Conservation (phyloP, 176 grass and related monocot genomes). For the Chrysopogon serrulatus region DNA sequence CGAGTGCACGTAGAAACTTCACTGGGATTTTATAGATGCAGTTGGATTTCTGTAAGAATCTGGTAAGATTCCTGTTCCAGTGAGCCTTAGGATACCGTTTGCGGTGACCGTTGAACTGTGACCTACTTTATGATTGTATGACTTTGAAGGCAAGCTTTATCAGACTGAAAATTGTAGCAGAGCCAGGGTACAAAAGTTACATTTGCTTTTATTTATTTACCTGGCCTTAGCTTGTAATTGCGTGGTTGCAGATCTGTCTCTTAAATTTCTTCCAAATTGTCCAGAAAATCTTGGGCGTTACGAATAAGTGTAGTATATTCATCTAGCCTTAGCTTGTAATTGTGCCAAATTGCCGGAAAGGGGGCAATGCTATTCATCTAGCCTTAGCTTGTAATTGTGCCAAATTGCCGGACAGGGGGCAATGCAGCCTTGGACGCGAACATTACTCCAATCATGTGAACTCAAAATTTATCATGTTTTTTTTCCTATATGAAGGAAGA, state of each 20-base stretch:
- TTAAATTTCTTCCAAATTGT: not conserved
- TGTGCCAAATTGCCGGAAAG: too few relatives aligned
- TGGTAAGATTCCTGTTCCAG: not conserved
- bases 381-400: too few relatives aligned
- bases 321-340: too few relatives aligned
- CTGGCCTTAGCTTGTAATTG: not conserved
- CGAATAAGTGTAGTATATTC: not conserved
- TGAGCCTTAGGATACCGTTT: not conserved
- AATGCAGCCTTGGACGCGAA: too few relatives aligned
- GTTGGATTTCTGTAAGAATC: too few relatives aligned
- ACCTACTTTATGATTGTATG: not conserved
- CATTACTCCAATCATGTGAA: too few relatives aligned
- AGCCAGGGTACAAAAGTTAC: not conserved
- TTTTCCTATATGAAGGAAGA: not conserved
- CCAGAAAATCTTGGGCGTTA: not conserved
- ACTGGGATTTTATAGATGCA: not conserved
- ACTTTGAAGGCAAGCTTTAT: not conserved
- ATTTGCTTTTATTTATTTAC: not conserved
- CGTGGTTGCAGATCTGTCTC: not conserved
- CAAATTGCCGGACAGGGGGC: not conserved
- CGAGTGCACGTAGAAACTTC: not conserved
- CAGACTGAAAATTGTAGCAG: not conserved
- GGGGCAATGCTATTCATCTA: not conserved
- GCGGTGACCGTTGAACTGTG: not conserved
- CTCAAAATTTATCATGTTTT: too few relatives aligned